Conservation (phyloP, 2,329 filamentous ascomycete genomes). For the Helotiales sp. region DNA sequence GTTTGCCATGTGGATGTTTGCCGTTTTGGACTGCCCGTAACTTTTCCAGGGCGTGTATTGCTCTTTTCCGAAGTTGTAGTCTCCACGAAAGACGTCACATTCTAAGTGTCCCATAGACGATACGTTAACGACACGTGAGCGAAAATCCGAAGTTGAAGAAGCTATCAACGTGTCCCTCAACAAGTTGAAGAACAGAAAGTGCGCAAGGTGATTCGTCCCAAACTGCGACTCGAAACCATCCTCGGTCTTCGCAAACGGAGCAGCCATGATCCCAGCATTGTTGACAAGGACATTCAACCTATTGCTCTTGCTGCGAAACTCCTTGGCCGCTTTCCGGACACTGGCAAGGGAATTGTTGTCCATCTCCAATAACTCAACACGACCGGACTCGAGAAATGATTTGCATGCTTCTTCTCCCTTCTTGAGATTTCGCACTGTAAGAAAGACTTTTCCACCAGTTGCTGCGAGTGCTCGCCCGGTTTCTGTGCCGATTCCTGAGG, state of each 20-base stretch:
- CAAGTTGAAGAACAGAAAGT: conserved; percentile 59
- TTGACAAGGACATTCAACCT: conserved; percentile 42
- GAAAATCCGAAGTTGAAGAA: conserved; percentile 46
- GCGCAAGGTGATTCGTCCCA: conserved; percentile 56
- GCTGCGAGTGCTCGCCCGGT: conserved; percentile 45
- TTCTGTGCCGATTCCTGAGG: conserved; percentile 47
- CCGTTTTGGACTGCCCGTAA: conserved; percentile 52
- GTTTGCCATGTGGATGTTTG: conserved; percentile 54
- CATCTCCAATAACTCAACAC: conserved; percentile 44
- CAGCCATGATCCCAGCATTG: conserved; percentile 38
- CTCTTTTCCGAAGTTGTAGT: conserved; percentile 37
- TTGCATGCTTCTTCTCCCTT: conserved; percentile 43
- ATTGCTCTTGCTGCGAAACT: conserved; percentile 39
- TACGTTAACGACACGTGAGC: conserved; percentile 54
- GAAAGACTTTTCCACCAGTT: conserved; percentile 46
- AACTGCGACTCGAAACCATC: conserved; percentile 59
- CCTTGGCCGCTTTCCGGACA: conserved; percentile 41
- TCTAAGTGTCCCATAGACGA: conserved; percentile 51
- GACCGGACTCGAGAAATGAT: conserved; percentile 46
- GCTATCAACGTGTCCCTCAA: conserved; percentile 51
- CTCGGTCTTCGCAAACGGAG: conserved; percentile 40
- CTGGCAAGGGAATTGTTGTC: conserved; percentile 44
- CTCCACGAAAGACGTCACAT: conserved; percentile 35
- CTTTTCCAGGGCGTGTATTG: conserved; percentile 47
- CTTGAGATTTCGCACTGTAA: conserved; percentile 44